These are phyloP conservation scores for Triticum turgidum DNA, from an alignment of 176 grass and related monocot genomes.

Conservation along the genomic window DNA sequence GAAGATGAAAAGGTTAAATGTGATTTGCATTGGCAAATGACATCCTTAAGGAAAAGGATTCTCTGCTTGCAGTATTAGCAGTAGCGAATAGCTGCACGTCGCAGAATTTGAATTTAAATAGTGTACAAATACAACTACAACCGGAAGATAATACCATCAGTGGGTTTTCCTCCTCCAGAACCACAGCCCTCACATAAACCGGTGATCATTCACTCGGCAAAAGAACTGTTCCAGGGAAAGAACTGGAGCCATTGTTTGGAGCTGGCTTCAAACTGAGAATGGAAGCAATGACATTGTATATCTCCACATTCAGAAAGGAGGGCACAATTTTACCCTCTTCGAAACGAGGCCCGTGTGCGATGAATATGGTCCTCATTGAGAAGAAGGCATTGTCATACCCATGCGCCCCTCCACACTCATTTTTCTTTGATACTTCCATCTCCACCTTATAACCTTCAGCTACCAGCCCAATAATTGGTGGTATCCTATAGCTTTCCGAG, in stretches of 20 bases:
- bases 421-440: constrained; percentile 30
- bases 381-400: constrained; percentile 89
- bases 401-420: constrained; percentile 83
- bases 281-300: constrained; percentile 79
- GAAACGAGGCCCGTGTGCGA: constrained; percentile 72
- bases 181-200: not conserved
- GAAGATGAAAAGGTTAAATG: not conserved
- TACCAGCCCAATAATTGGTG: constrained; percentile 68
- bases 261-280: constrained; percentile 77
- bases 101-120: constrained; percentile 17
- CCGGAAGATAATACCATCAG: constrained; percentile 15
- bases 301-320: constrained; percentile 88
- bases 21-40: not conserved
- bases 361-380: constrained; percentile 92
- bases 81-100: constrained; percentile 10
- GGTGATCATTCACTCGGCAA: constrained; percentile 44
- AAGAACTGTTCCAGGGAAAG: constrained; percentile 68
- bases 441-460: constrained; percentile 88
- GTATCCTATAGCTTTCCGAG: constrained; percentile 71
- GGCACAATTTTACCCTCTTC: constrained; percentile 58
- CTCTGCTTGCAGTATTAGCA: constrained; percentile 19
- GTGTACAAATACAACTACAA: constrained; percentile 48
- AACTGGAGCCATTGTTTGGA: constrained; percentile 75
- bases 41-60: not conserved
- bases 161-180: constrained; percentile 16